Base-by-base conservation (phyloP, 768 basidiomycete species). In the Russula sp. region DNA sequence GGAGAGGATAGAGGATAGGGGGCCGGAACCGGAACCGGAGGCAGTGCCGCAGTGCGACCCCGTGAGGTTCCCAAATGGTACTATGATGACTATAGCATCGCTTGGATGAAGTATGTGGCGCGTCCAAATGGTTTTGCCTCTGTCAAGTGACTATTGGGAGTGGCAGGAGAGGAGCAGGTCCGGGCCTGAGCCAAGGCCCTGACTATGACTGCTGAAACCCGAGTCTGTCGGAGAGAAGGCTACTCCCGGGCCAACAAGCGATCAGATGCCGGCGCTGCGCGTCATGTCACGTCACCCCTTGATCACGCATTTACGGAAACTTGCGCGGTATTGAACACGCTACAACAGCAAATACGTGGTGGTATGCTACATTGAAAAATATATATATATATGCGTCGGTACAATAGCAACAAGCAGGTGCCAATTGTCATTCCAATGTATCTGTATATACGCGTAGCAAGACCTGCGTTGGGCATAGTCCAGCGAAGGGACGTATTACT, bases 311-410 rank as follows among this genome's bases (percentile, higher is more conserved):
- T 13, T 22, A 48, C 20, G 47, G 45, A 47, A 47, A 47, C 0
- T 27, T 48, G 13, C 22, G 10, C n/a, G 7, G 6, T 18, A 27
- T 27, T 27, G 22, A 27, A 27, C 22, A 27, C 22, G 22, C 22
- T 27, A 27, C 22, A 27, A 27, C 27, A 27, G 27, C 27, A 55
- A 22, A 32, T 6, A 31, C 48, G n/a, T n/a, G 18, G 44, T 47
- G 14, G 16, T 53, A 45, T 22, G 16, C 50, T 62, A 63, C 57
- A 59, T 51, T 63, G 59, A 14, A 50, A 50, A 50, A 31, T n/a
- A 49, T n/a, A 53, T 27, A 50, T 51, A 48, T 44, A 63, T 59
- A 64, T 49, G 63, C 57, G 40, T 49, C 63, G 52, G n/a, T 64
- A 64, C 63, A 60, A 55, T 60, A 64, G 52, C 34, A 58, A 37